Percentiles rank a stretch among this genome's conserved stretches.
phyloP scores from a whole-genome alignment of 371 early-diverging fungal genomes.

The Apophysomyces ossiformis region DNA sequence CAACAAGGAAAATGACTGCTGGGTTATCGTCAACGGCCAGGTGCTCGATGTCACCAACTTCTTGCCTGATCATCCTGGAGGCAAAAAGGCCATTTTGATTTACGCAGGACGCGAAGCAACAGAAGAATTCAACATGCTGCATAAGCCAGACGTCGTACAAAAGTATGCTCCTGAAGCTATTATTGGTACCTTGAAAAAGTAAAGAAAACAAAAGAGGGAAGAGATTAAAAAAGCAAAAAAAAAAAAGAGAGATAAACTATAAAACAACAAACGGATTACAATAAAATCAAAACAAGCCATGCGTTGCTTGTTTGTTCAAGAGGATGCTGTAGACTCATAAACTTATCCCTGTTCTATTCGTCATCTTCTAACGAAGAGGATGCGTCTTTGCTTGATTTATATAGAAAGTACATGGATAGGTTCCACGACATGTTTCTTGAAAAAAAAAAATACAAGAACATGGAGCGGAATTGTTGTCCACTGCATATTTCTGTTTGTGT shows the following conservation, averaged over 20 bases:
- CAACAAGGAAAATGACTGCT: conserved; percentile 88
- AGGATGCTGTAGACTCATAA: too few species aligned
- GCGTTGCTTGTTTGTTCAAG: too few species aligned
- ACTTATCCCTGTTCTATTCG: too few species aligned
- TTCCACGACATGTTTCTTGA: too few species aligned
- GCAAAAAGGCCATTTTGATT: conserved; percentile 84
- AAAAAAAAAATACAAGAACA: too few species aligned
- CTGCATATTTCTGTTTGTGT: too few species aligned
- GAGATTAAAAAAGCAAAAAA: background rate
- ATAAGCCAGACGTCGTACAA: conserved; percentile 84
- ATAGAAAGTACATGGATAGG: too few species aligned
- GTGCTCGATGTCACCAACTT: conserved; percentile 95
- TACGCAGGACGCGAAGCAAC: conserved; percentile 88
- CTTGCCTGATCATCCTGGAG: conserved; percentile 84
- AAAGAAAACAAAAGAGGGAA: conserved; percentile 14
- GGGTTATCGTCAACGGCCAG: conserved; percentile 92
- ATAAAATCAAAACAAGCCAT: too few species aligned
- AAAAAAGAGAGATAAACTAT: conserved; percentile 11
- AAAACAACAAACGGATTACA: background rate
- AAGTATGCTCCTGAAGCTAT: conserved; percentile 86
- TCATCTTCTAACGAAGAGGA: too few species aligned
- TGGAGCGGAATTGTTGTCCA: too few species aligned
- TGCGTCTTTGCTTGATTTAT: too few species aligned
- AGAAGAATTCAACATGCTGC: conserved; percentile 93
- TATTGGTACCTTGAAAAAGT: conserved; percentile 72